A percentile compares a stretch with the other conserved stretches of the same genome.
phyloP scores from a whole-genome alignment of 176 grass and related monocot genomes.

The Puccinellia tenuiflora region DNA sequence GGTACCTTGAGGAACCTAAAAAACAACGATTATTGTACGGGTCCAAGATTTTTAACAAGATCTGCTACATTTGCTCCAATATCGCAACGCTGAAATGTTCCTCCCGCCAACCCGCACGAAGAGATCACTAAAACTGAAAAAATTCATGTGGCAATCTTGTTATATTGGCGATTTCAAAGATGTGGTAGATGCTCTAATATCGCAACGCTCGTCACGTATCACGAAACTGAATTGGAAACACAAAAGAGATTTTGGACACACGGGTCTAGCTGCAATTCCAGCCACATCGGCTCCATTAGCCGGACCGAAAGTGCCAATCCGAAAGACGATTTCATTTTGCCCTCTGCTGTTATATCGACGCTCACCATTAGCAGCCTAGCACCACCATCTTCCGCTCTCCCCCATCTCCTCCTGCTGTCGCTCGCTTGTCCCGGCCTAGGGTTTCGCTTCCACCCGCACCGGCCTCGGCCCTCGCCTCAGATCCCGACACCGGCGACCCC shows the following conservation, averaged over 20 bases:
- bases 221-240: background rate
- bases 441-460: conserved; percentile 22
- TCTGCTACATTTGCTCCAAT: too few species aligned
- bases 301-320: conserved; percentile 25
- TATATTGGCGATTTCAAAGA: too few species aligned
- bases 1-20: too few species aligned
- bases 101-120: too few species aligned
- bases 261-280: background rate
- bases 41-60: too few species aligned
- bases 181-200: too few species aligned
- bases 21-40: too few species aligned
- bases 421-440: conserved; percentile 24
- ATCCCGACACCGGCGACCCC: conserved; percentile 26
- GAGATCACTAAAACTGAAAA: too few species aligned
- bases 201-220: too few species aligned
- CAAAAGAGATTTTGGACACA: background rate
- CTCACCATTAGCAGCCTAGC: conserved; percentile 25
- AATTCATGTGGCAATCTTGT: too few species aligned
- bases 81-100: too few species aligned
- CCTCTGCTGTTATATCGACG: conserved; percentile 49
- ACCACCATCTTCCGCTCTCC: conserved; percentile 28
- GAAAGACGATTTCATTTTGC: conserved; percentile 50
- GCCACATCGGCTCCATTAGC: background rate
- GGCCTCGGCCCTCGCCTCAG: conserved; percentile 6
- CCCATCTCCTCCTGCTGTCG: conserved; percentile 10